Conservation (phyloP, 2,329 filamentous ascomycete genomes). For the Colletotrichum spinosum region DNA sequence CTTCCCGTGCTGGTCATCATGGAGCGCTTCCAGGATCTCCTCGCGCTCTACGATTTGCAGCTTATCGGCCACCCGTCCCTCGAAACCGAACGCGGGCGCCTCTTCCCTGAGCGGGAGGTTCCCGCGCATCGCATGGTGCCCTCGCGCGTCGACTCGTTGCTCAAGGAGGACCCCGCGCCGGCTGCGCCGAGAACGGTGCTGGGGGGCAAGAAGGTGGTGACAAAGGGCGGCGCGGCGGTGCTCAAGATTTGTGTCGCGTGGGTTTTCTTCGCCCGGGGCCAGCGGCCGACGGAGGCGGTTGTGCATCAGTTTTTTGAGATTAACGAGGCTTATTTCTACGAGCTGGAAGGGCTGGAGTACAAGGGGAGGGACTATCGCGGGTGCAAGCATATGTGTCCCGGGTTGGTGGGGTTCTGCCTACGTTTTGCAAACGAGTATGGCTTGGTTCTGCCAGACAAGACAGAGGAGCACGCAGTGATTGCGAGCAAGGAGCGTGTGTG, state of each 20-base stretch:
- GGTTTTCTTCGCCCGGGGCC: constrained; percentile 19
- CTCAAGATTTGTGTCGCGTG: constrained; percentile 28
- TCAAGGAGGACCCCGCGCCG: constrained; percentile 10
- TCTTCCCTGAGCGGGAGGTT: constrained; percentile 6
- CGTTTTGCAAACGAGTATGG: constrained; percentile 1
- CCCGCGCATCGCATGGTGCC: constrained; percentile 10
- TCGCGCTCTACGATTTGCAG: constrained; percentile 16
- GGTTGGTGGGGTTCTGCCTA: constrained; percentile 9
- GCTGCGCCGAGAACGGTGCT: neutral
- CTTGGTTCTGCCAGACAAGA: neutral
- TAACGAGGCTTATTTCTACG: constrained; percentile 20
- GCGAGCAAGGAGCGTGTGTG: neutral
- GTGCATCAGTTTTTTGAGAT: constrained; percentile 26
- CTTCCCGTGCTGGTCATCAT: constrained; percentile 23
- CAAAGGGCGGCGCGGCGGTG: constrained; percentile 20
- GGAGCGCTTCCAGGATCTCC: constrained; percentile 24
- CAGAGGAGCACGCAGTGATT: constrained; percentile 9
- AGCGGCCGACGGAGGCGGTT: constrained; percentile 16
- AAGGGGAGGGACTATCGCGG: constrained; percentile 8
- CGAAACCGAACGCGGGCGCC: neutral
- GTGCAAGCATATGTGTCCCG: constrained; percentile 10
- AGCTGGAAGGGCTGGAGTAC: constrained; percentile 24
- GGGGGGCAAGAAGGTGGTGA: constrained; percentile 2
- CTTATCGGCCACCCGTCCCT: constrained; percentile 13
- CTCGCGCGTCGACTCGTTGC: constrained; percentile 7